Evolutionary conservation across 176 grass and related monocot genomes (phyloP), one percentile per base, ranked within the genome.

Genomic region (Melocanna baccifera): DNA sequence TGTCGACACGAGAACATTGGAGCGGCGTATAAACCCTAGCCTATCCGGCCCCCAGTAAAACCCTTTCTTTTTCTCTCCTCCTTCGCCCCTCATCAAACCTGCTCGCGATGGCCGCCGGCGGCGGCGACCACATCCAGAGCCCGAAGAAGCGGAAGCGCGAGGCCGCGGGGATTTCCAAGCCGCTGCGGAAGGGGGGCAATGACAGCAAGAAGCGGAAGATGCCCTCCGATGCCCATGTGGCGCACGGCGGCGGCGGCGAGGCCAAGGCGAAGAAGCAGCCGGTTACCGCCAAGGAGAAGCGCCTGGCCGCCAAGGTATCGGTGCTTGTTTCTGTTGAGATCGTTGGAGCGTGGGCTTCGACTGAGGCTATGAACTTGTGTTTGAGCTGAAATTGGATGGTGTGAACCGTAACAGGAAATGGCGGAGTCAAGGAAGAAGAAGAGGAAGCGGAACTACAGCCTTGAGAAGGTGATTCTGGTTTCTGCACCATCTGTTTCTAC

Each of bases 371-470:
- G 23, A 15, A 9, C 22, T 63, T 72, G 57, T 26, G 4, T 20
- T 74, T 34, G 89, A 75, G 47, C 62, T 91, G 19, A 61, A 40
- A 22, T 47, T 53, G 47, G 13, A 16, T 43, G 41, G 7, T 45
- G 3, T 40, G 1, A 37, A 37, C 39, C 13, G 6, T 67, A 22
- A 14, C 79, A 93, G 91, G 94, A 93, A 71, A 85, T 97, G 75
- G 50, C 71, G 29, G 94, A 94, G 79, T 80, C 89, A 2, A 90
- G 94, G 91, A 97, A 97, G 83, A 94, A 88, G 90, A 94, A 85
- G 83, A 83, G 90, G 82, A 97, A 85, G 61, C 76, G 15, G 39
- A 88, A 97, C 76, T 97, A 97, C 76, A 85, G 20, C 84, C 88
- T 94, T 26, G 92, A 94, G 82, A 97, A 90, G 86, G 94, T 97